Evolutionary conservation across 2,329 filamentous ascomycete species (phyloP).

Genomic region (Apiospora sp.): DNA sequence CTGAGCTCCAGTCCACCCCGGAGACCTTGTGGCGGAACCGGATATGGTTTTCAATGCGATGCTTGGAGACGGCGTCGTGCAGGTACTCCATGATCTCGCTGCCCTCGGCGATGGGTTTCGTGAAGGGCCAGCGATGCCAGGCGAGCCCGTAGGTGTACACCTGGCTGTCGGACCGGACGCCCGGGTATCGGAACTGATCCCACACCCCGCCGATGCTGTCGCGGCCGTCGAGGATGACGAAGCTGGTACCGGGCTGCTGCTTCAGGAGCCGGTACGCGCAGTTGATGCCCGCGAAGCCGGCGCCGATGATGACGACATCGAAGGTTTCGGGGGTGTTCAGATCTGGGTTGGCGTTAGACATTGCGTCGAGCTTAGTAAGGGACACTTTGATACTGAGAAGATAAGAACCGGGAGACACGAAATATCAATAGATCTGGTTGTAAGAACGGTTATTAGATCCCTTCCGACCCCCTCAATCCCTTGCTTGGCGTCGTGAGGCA

Average conservation of each 20-base stretch:
- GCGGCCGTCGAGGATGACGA: conserved; percentile 74
- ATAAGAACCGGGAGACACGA: not conserved
- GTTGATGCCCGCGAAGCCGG: conserved; percentile 69
- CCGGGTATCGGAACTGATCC: conserved; percentile 80
- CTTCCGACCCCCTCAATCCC: not conserved
- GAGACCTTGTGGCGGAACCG: conserved; percentile 58
- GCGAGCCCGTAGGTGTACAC: conserved; percentile 71
- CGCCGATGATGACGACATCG: conserved; percentile 71
- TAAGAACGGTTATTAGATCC: too few relatives aligned
- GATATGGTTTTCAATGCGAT: conserved; percentile 62
- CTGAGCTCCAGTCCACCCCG: conserved; percentile 61
- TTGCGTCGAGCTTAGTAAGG: not conserved
- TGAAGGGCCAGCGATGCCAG: conserved; percentile 72
- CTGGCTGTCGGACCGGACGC: conserved; percentile 71
- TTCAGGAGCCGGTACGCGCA: conserved; percentile 50
- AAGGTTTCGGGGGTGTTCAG: conserved; percentile 11
- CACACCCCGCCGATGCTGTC: conserved; percentile 76
- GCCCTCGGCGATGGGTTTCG: conserved; percentile 35
- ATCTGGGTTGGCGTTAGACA: not conserved
- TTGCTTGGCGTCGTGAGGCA: too few relatives aligned
- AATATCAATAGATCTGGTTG: not conserved
- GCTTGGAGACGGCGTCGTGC: conserved; percentile 53
- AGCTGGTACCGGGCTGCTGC: conserved; percentile 59
- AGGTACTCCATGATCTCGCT: conserved; percentile 62
- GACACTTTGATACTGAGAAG: not conserved